Evolutionary conservation across 225 moss, liverwort and hornwort species (phyloP), one percentile per base, ranked within the genome.

Genomic region (Pseudisothecium myosuroides): DNA sequence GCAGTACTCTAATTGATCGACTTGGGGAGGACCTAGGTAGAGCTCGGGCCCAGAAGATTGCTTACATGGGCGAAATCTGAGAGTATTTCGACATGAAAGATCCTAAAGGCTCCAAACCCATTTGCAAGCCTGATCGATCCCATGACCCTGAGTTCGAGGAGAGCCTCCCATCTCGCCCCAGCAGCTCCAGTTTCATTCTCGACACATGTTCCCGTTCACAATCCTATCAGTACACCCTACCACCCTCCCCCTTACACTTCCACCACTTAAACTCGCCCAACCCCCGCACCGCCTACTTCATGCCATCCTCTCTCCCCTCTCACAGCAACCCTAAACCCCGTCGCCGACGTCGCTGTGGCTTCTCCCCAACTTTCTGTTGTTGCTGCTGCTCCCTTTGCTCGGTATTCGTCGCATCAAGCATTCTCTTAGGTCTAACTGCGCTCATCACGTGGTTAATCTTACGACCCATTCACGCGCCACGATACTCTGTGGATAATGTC

Each of bases 361-460:
- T 11, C 32, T 15, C 59, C 71, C 15, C 29, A 8, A 12, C 7
- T 37, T 43, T 41, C 36, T 47, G 55, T 18, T 89, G 82, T 32
- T 89, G 89, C 39, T 93, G 90, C 59, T 90, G 91, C 79, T 85
- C 88, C 61, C 45, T 92, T 4, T 92, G 87, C 58, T 84, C 92
- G 7, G 36, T 92, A 21, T 10, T 92, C 63, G 9, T 92, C 69
- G n/a, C 59, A 2, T n/a, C 37, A 34, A 58, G 72, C 17, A 11
- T 85, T 47, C 45, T 89, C 18, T 14, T 86, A 11, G 92, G 89
- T 26, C 15, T 90, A 22, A 31, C 65, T 14, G 68, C 84, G 26
- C 62, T 93, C 36, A n/a, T 92, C 37, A 19, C 85, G 12, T 93
- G 92, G 90, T 28, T 93, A 31, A 31, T 83, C 6, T 67, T 93